These are phyloP conservation scores for Pythium brassicae DNA, from an alignment of 352 stramenopile species.

Conservation along the genomic window DNA sequence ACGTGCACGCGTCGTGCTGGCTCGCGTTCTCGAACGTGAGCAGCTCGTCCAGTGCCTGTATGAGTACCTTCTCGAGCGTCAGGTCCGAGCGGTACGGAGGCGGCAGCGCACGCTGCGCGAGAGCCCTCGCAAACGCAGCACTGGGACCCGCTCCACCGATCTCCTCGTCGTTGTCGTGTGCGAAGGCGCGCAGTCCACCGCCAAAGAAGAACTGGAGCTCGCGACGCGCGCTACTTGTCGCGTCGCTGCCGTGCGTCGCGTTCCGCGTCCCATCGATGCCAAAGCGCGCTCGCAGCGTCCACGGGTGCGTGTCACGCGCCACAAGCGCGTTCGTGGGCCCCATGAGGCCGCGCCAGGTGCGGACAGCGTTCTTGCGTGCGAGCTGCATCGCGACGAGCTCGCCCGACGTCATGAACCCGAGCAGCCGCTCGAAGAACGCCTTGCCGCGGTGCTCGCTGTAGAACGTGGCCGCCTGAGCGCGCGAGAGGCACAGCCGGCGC, in stretches of 20 bases:
- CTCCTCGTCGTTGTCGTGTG: neutral
- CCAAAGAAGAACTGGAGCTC: slow-evolving; percentile 84
- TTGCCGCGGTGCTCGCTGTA: slow-evolving; percentile 66
- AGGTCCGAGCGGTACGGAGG: slow-evolving; percentile 2
- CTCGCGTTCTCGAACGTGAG: slow-evolving; percentile 14
- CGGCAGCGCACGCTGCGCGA: slow-evolving; percentile 9
- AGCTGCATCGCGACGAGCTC: slow-evolving; percentile 52
- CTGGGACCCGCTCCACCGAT: too few relatives aligned
- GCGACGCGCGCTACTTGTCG: slow-evolving; percentile 37
- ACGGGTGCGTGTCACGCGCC: slow-evolving; percentile 41
- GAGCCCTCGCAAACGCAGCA: neutral
- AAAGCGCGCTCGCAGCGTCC: slow-evolving; percentile 68
- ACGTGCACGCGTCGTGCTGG: slow-evolving; percentile 38
- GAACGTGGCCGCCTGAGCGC: slow-evolving; percentile 46
- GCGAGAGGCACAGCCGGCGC: slow-evolving; percentile 28
- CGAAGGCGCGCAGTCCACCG: slow-evolving; percentile 1
- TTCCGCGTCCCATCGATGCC: slow-evolving; percentile 77
- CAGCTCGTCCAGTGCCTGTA: slow-evolving; percentile 34
- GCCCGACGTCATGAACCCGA: slow-evolving; percentile 70
- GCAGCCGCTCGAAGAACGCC: slow-evolving; percentile 47
- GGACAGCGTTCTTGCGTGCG: slow-evolving; percentile 42
- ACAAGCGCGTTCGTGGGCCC: slow-evolving; percentile 68
- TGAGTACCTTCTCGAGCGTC: slow-evolving; percentile 32
- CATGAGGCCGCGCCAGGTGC: slow-evolving; percentile 65
- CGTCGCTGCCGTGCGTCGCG: slow-evolving; percentile 80